Evolutionary conservation across 371 early-diverging fungal species (phyloP), one percentile per base, ranked within the genome.

Genomic region (Circinella minor): DNA sequence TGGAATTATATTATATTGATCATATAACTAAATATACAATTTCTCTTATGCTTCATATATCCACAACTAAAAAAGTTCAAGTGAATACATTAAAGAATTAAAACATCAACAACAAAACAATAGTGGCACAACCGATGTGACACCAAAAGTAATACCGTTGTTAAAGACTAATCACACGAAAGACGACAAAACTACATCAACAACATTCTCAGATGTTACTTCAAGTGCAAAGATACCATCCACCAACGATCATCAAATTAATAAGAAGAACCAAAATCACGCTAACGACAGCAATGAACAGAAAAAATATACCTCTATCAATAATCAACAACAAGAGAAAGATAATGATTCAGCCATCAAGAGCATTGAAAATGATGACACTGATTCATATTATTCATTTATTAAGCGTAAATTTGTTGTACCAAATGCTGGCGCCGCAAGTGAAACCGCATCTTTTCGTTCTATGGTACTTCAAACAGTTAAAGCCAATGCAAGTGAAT

Each of bases 371-470:
- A 43, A 43, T 43, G 43, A 15, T 51, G 27, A 34, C 27, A 34
- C 6, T n/a, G 57, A n/a, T 5, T 18, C 57, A 0, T 81, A 81
- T 34, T 77, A 76, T 51, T 81, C 77, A 1, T 74, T 74, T 5
- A 76, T 77, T 61, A 79, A 71, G 9, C 75, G 82, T 1, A 81
- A 81, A 66, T 79, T 75, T 48, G 61, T 81, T 37, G 71, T 72
- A 3, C 76, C 79, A 36, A 72, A 76, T 17, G 67, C 75, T 15
- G 78, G 78, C 2, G 66, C 76, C 11, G 66, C 70, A 7, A 72
- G 76, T 9, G 82, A 81, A 48, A 74, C 79, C 4, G 76, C 82
- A 0, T 81, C 82, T 3, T 78, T 81, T 46, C 75, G 82, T 15
- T 71, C 79, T 4, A 79, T 79, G 79, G 70, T 81, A 1, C 57